Conservation (phyloP, 1,139 yeast genomes). For the Pichia sp. region DNA sequence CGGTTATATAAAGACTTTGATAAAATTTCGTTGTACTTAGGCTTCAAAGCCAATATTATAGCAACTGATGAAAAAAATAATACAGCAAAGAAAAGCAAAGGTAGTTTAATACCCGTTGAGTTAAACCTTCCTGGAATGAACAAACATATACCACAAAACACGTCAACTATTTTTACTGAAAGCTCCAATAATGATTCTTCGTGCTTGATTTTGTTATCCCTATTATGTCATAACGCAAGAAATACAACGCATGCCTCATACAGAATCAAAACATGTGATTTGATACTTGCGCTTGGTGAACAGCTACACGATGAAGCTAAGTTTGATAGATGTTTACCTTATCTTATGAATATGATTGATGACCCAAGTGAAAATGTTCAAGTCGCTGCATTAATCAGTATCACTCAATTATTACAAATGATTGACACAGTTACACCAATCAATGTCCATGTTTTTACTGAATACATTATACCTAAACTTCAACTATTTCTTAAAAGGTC, state of each 20-base stretch:
- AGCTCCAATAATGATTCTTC: conserved; percentile 37
- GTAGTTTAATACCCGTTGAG: conserved; percentile 34
- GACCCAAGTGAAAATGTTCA: conserved; percentile 55
- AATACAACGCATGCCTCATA: conserved; percentile 57
- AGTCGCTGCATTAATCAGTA: conserved; percentile 46
- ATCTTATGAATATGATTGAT: conserved; percentile 51
- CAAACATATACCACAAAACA: conserved; percentile 38
- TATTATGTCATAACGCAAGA: conserved; percentile 59
- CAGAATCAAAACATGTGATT: conserved; percentile 66
- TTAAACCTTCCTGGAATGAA: conserved; percentile 46
- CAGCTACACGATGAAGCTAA: conserved; percentile 75
- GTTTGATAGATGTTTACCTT: conserved; percentile 80
- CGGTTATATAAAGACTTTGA: conserved; percentile 53
- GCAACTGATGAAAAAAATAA: conserved; percentile 11
- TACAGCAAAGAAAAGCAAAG: neutral
- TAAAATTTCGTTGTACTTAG: conserved; percentile 42
- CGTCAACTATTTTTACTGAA: conserved; percentile 26
- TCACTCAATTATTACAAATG: conserved; percentile 56
- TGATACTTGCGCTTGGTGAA: conserved; percentile 71
- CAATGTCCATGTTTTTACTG: conserved; percentile 70
- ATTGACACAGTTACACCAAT: conserved; percentile 69
- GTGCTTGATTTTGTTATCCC: conserved; percentile 56
- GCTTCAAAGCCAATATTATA: conserved; percentile 30
- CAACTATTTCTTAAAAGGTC: conserved; percentile 37
- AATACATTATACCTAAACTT: conserved; percentile 73